phyloP scores from a whole-genome alignment of 768 basidiomycete species.

The Termitomyces sp. region DNA sequence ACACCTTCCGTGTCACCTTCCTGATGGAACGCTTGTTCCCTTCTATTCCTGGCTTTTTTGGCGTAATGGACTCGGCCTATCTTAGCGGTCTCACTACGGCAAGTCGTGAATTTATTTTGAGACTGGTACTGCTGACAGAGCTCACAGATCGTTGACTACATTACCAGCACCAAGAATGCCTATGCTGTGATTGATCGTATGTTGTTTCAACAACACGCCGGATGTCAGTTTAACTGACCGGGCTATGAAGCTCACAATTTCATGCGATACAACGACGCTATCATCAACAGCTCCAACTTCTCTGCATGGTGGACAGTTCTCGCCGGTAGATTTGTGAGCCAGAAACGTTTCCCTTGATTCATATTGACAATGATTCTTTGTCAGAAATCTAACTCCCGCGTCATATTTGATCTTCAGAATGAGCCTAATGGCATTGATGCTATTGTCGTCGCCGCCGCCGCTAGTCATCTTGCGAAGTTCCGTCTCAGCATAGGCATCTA shows the following conservation, averaged over 20 bases:
- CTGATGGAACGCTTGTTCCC: no score
- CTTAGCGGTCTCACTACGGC: no score
- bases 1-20: constrained; percentile 10
- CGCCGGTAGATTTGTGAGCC: constrained; percentile 45
- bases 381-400: constrained; percentile 40
- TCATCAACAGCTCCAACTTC: constrained; percentile 30
- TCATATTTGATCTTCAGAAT: constrained; percentile 64
- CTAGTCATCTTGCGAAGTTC: constrained; percentile 18
- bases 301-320: constrained; percentile 50
- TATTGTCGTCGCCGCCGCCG: constrained; percentile 41
- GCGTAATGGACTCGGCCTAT: no score
- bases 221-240: background rate
- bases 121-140: background rate
- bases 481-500: background rate
- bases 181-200: constrained; percentile 52
- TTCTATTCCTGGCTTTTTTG: no score
- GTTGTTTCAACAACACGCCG: constrained; percentile 9
- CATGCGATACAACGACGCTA: no score
- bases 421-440: constrained; percentile 60
- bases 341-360: background rate
- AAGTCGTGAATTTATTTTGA: background rate
- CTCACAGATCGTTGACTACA: constrained; percentile 48
- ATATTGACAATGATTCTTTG: background rate
- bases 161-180: constrained; percentile 49
- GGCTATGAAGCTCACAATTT: background rate